These are phyloP conservation scores for Cystofilobasidium macerans DNA, from an alignment of 768 basidiomycete genomes.

Conservation along the genomic window DNA sequence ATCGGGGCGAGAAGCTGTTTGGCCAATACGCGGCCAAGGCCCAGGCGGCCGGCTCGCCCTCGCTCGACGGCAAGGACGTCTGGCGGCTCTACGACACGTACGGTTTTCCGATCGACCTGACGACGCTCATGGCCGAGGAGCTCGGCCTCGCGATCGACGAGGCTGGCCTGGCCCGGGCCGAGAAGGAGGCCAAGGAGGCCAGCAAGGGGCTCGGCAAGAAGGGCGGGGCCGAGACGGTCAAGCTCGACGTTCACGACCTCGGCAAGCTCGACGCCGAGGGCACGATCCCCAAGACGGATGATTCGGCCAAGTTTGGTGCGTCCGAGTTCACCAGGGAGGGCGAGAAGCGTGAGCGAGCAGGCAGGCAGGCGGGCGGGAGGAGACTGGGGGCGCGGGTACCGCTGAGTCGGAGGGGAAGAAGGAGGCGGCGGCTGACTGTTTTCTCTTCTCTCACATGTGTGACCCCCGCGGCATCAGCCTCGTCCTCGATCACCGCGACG, in stretches of 20 bases:
- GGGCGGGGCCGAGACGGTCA: conserved; percentile 50
- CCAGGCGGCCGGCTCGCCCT: conserved; percentile 49
- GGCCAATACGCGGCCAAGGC: conserved; percentile 70
- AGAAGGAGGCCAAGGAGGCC: conserved; percentile 76
- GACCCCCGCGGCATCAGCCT: conserved; percentile 43
- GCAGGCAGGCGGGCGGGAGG: no score
- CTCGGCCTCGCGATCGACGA: conserved; percentile 72
- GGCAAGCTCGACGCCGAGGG: conserved; percentile 69
- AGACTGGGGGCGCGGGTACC: no score
- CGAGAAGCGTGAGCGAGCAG: no score
- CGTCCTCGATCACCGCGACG: conserved; percentile 62
- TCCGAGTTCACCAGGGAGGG: no score
- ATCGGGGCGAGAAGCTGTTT: conserved; percentile 91
- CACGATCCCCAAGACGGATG: conserved; percentile 78
- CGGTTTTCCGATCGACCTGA: conserved; percentile 94
- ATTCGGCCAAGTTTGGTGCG: conserved; percentile 80
- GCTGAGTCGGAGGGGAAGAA: no score
- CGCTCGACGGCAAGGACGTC: conserved; percentile 80
- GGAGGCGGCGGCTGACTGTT: no score
- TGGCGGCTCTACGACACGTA: conserved; percentile 98
- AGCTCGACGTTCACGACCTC: conserved; percentile 91
- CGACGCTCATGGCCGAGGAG: conserved; percentile 94
- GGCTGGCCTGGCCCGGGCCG: conserved; percentile 76
- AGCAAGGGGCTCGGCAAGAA: conserved; percentile 75
- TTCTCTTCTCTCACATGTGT: not conserved